Conservation (phyloP, 805 yeast genomes). For the Candida succiphila region DNA sequence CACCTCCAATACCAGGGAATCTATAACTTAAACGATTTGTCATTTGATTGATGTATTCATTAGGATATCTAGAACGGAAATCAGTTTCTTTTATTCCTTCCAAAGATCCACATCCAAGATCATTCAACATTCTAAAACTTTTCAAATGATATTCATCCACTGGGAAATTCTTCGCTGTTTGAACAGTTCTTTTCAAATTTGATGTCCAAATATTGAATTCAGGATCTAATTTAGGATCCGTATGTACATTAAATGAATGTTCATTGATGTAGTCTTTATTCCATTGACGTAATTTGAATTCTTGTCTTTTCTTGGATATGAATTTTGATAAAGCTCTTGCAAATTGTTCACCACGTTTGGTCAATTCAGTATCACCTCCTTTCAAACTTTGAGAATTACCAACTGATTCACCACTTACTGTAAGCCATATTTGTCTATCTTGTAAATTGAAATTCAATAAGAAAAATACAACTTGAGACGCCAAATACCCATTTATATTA, state of each 20-base stretch:
- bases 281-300: conserved; percentile 22
- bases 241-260: conserved; percentile 8
- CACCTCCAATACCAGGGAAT: conserved; percentile 28
- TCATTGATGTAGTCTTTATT: conserved; percentile 23
- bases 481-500: conserved; percentile 47
- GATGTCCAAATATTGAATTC: conserved; percentile 27
- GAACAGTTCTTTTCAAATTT: conserved; percentile 19
- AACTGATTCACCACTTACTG: conserved; percentile 23
- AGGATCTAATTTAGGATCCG: conserved; percentile 8
- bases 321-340: conserved; percentile 25
- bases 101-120: conserved; percentile 23
- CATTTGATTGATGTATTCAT: conserved; percentile 20
- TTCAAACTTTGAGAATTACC: conserved; percentile 15
- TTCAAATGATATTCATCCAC: conserved; percentile 18
- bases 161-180: conserved; percentile 23
- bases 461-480: conserved; percentile 48
- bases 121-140: conserved; percentile 24
- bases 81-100: conserved; percentile 22
- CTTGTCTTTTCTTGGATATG: conserved; percentile 22
- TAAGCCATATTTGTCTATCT: conserved; percentile 27
- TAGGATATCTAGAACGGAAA: conserved; percentile 15
- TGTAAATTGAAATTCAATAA: conserved; percentile 30
- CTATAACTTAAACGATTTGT: conserved; percentile 21
- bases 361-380: conserved; percentile 24
- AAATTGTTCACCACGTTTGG: conserved; percentile 19